Evolutionary conservation across 371 early-diverging fungal genomes (phyloP), one percentile per base, ranked within the genome.

Genomic region (Rhizopus stolonifer): DNA sequence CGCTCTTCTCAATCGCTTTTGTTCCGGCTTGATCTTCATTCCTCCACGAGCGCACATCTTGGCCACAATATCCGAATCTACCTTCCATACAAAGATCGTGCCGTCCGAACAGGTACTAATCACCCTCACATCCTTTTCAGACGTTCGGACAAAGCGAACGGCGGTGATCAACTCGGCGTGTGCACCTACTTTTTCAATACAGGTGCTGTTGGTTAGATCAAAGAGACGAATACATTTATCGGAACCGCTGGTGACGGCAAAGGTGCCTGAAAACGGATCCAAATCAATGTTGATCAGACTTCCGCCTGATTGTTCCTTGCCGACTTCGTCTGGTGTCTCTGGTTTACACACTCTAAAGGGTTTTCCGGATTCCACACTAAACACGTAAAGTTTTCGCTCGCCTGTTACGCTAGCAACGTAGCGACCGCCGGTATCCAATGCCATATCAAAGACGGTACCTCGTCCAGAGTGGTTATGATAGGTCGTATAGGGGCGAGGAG

Each of bases 141-240:
- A 59, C 0, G 70, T 65, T 9, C 57, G 58, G 10, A 77, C 17
- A 62, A 93, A 91, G 42, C 77, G 79, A 34, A 91, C 81, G 9
- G 80, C 65, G 0, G 94, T 93, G 14, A 93, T 83, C 17, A 87
- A 65, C 51, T 93, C 94, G 0, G 90, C 80, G 61, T 92, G 92
- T 0, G 89, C 91, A 36, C 73, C 72, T 9, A 77, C 79, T 22
- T 82, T 73, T 6, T 81, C 81, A 3, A 91, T 74, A 43, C 86
- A 86, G 1, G 70, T 64, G 33, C 88, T 86, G 22, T 74, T 81
- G 13, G 75, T 72, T 33, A 90, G 64, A 58, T 93, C 91, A 58
- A 90, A 85, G 15, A 93, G 48, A 2, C 91, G 84, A 6, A 93
- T 62, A 42, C 81, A 80, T 39, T 87, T 85, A 66, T 92, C 94